Conservation (phyloP, 805 yeast species). For the Spathaspora gorwiae region DNA sequence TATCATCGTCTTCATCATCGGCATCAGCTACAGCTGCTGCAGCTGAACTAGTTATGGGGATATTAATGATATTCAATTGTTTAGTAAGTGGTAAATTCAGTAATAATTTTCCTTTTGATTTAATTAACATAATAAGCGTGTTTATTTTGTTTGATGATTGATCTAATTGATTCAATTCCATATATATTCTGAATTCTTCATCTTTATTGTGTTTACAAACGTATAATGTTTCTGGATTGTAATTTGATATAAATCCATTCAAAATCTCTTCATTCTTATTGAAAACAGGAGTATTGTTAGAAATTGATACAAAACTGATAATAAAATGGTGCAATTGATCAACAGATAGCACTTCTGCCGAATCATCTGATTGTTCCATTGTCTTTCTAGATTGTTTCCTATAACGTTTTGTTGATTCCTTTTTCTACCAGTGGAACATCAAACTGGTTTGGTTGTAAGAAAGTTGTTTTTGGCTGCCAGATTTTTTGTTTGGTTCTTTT, state of each 20-base stretch:
- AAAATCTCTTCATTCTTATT: conserved; percentile 4
- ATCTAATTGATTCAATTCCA: conserved; percentile 1
- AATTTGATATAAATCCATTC: conserved; percentile 15
- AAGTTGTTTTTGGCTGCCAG: background rate
- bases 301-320: background rate
- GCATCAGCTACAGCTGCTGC: background rate
- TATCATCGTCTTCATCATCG: background rate
- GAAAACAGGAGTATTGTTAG: background rate
- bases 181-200: conserved; percentile 8
- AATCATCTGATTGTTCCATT: background rate
- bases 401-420: background rate
- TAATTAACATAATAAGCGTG: conserved; percentile 38
- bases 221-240: conserved; percentile 18
- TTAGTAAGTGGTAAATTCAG: conserved; percentile 16
- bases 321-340: conserved; percentile 1
- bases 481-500: too few species aligned
- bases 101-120: conserved; percentile 32
- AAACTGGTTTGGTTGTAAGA: background rate
- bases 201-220: conserved; percentile 10
- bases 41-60: conserved; percentile 16
- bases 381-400: background rate
- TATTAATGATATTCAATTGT: conserved; percentile 31
- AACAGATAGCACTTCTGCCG: background rate
- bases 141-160: conserved; percentile 2
- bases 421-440: background rate